Percentiles rank a stretch among this genome's conserved stretches.
Conservation (phyloP, 768 basidiomycete species). For the Sarcodon aspratus region DNA sequence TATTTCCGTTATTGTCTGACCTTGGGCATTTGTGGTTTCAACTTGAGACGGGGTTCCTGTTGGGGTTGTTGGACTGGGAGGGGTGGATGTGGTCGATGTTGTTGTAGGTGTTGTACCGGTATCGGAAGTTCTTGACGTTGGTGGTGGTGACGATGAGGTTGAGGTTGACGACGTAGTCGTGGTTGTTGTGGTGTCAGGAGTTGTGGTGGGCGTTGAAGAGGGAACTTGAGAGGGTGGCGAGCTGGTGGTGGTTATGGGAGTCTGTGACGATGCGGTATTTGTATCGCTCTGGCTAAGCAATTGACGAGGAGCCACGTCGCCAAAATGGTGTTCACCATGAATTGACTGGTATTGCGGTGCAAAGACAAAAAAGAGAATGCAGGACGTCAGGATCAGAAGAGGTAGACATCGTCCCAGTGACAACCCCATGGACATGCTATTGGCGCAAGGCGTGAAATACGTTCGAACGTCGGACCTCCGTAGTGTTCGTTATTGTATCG, state of each 20-base stretch:
- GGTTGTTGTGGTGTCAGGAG: conserved; percentile 2
- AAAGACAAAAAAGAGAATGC: conserved; percentile 15
- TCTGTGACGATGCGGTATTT: too few species aligned
- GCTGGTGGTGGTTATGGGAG: too few species aligned
- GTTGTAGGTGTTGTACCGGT: neutral
- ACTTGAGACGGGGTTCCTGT: conserved; percentile 3
- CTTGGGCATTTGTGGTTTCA: conserved; percentile 18
- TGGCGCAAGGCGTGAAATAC: conserved; percentile 2
- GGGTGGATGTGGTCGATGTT: conserved; percentile 3
- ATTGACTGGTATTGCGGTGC: conserved; percentile 8
- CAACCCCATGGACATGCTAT: conserved; percentile 11
- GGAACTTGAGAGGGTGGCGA: conserved; percentile 1
- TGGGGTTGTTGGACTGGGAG: conserved; percentile 3
- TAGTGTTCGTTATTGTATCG: conserved; percentile 4
- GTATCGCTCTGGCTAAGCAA: too few species aligned
- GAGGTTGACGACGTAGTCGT: conserved; percentile 6
- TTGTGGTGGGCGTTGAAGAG: conserved; percentile 2
- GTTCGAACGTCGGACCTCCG: conserved; percentile 9
- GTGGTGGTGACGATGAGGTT: neutral
- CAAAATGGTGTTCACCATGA: too few species aligned
- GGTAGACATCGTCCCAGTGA: conserved; percentile 13
- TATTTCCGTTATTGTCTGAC: conserved; percentile 16
- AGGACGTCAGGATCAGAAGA: conserved; percentile 15
- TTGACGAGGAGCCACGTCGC: too few species aligned
- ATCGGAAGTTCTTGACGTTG: neutral